Conservation (phyloP, 2,329 filamentous ascomycete genomes). For the Allantophomopsis cytisporea region DNA sequence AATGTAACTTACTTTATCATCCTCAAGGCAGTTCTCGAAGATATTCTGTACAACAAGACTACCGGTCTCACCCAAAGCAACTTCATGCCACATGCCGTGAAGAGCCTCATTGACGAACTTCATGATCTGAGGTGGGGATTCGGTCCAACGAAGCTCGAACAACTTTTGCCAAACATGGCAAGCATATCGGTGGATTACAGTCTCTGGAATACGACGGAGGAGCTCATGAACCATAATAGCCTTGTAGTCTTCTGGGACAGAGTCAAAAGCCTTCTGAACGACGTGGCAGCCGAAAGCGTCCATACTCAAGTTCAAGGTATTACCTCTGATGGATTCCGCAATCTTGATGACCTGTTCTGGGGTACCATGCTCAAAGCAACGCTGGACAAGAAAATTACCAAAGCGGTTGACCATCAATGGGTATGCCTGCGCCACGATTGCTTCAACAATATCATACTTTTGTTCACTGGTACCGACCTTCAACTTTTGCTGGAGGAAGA, state of each 20-base stretch:
- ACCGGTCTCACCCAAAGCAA: slow-evolving; percentile 91
- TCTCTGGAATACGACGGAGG: slow-evolving; percentile 88
- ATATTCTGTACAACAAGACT: slow-evolving; percentile 98
- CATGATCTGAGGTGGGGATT: slow-evolving; percentile 95
- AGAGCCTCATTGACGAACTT: slow-evolving; percentile 93
- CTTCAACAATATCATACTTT: slow-evolving; percentile 94
- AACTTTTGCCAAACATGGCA: slow-evolving; percentile 99
- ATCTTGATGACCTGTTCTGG: slow-evolving; percentile 91
- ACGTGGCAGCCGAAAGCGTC: slow-evolving; percentile 98
- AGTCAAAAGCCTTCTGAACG: slow-evolving; percentile 96
- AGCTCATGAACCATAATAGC: slow-evolving; percentile 98
- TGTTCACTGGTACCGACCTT: slow-evolving; percentile 92
- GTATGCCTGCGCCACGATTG: slow-evolving; percentile 90
- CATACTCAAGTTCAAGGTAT: slow-evolving; percentile 91
- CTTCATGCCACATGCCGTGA: slow-evolving; percentile 96
- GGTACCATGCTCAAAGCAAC: slow-evolving; percentile 96
- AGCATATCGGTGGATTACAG: slow-evolving; percentile 94
- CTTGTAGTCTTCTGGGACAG: slow-evolving; percentile 94
- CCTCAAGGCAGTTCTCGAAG: slow-evolving; percentile 96
- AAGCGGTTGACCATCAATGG: slow-evolving; percentile 97
- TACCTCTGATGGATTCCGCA: slow-evolving; percentile 84
- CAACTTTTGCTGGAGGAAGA: slow-evolving; percentile 97
- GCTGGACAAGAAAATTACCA: slow-evolving; percentile 95
- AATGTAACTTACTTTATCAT: slow-evolving; percentile 66
- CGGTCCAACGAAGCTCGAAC: slow-evolving; percentile 92